Evolutionary conservation across 1,284 basidiomycete species (phyloP).

Genomic region (Ustilago nuda): DNA sequence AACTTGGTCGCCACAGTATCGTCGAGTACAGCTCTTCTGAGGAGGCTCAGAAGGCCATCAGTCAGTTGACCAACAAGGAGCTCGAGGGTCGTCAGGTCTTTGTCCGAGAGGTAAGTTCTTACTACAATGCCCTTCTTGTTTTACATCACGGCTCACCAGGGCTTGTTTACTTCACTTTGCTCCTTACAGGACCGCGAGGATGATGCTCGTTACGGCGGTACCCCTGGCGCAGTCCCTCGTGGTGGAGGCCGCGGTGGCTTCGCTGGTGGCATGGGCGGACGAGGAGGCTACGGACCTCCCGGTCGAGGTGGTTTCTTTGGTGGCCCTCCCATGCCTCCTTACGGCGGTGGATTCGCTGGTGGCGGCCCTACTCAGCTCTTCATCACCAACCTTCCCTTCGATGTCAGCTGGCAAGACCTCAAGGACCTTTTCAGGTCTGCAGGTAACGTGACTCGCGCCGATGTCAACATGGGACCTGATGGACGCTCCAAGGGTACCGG

Average conservation of each 20-base stretch:
- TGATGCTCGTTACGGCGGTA: constrained; percentile 90
- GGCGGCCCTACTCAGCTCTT: constrained; percentile 78
- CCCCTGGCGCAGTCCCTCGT: constrained; percentile 70
- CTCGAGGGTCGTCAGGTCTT: constrained; percentile 93
- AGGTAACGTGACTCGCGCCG: constrained; percentile 91
- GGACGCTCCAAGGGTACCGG: constrained; percentile 85
- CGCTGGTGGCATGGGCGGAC: constrained; percentile 30
- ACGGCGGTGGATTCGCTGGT: constrained; percentile 38
- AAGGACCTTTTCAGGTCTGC: constrained; percentile 96
- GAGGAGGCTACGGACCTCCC: constrained; percentile 48
- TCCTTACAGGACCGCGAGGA: constrained; percentile 87
- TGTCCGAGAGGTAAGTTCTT: constrained; percentile 83
- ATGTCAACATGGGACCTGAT: constrained; percentile 90
- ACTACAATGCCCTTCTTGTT: not conserved
- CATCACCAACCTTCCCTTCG: constrained; percentile 86
- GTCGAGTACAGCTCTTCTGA: constrained; percentile 60
- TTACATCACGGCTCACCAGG: constrained; percentile 8
- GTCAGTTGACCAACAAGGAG: constrained; percentile 75
- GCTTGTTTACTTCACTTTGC: not conserved
- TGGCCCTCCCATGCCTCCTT: constrained; percentile 32
- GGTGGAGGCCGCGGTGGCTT: constrained; percentile 76
- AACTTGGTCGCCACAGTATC: constrained; percentile 43
- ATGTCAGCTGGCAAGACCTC: constrained; percentile 97
- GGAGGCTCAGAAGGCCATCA: constrained; percentile 61
- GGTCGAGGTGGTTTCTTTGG: constrained; percentile 56